Conservation (phyloP, 108 stramenopile genomes). For the Cyclotella kingstonii region DNA sequence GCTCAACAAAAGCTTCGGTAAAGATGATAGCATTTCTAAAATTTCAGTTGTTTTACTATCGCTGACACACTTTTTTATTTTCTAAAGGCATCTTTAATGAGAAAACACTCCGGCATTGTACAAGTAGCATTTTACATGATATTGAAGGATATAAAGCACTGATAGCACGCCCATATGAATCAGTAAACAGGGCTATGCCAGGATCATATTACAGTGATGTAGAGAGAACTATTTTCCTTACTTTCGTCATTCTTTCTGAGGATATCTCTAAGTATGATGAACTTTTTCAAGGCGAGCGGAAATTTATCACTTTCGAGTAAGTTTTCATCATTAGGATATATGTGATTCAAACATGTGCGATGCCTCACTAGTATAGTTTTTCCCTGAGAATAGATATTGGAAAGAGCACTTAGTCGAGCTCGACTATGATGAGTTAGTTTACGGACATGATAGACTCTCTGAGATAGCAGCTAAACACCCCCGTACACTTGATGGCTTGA, state of each 20-base stretch:
- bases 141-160: conserved; percentile 57
- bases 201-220: conserved; percentile 60
- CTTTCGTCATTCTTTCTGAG: conserved; percentile 50
- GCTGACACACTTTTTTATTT: neutral
- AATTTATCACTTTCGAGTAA: conserved; percentile 57
- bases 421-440: conserved; percentile 57
- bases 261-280: conserved; percentile 55
- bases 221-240: conserved; percentile 53
- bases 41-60: neutral
- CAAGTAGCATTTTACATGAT: conserved; percentile 50
- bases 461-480: conserved; percentile 56
- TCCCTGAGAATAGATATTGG: conserved; percentile 27
- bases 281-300: conserved; percentile 52
- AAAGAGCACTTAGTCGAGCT: conserved; percentile 36
- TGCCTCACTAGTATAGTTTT: neutral
- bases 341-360: neutral
- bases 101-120: conserved; percentile 52
- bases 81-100: conserved; percentile 51
- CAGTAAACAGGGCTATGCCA: conserved; percentile 59
- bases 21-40: neutral
- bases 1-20: conserved; percentile 55
- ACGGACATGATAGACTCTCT: conserved; percentile 48
- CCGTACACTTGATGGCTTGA: conserved; percentile 36
- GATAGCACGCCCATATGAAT: conserved; percentile 60
- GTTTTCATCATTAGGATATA: neutral